Conservation (phyloP, 208 protist species). For the Herpetomonas samuelpessoai region DNA sequence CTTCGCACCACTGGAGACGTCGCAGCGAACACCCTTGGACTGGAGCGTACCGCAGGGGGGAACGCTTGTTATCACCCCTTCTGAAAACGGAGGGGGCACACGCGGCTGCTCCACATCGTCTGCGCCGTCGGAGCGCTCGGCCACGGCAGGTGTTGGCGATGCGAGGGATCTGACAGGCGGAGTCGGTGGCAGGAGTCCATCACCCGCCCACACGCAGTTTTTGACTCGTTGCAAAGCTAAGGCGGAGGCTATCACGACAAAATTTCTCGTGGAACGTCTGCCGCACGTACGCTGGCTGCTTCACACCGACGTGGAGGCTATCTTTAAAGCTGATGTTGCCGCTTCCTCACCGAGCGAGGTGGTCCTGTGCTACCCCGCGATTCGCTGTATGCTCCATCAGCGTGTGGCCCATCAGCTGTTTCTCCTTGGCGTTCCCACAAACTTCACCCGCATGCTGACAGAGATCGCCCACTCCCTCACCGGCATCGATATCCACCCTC, state of each 20-base stretch:
- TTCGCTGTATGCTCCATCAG: constrained; percentile 75
- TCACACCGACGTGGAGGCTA: constrained; percentile 60
- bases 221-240: constrained; percentile 26
- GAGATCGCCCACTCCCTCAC: constrained; percentile 63
- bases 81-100: neutral
- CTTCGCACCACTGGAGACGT: constrained; percentile 25
- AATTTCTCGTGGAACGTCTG: constrained; percentile 52
- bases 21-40: constrained; percentile 28
- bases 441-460: constrained; percentile 73
- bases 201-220: constrained; percentile 14
- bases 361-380: constrained; percentile 66
- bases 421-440: constrained; percentile 60
- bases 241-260: constrained; percentile 42
- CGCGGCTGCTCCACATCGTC: neutral
- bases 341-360: constrained; percentile 64
- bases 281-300: constrained; percentile 56
- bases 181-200: neutral
- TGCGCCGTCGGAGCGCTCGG: neutral
- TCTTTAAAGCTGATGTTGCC: constrained; percentile 58
- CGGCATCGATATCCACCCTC: constrained; percentile 89
- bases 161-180: too few relatives aligned
- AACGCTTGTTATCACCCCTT: constrained; percentile 7
- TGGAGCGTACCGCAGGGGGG: constrained; percentile 25
- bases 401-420: constrained; percentile 66
- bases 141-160: neutral